These are phyloP conservation scores for Solanum ahanhuiri DNA, from an alignment of 257 asterid genomes.

Conservation along the genomic window DNA sequence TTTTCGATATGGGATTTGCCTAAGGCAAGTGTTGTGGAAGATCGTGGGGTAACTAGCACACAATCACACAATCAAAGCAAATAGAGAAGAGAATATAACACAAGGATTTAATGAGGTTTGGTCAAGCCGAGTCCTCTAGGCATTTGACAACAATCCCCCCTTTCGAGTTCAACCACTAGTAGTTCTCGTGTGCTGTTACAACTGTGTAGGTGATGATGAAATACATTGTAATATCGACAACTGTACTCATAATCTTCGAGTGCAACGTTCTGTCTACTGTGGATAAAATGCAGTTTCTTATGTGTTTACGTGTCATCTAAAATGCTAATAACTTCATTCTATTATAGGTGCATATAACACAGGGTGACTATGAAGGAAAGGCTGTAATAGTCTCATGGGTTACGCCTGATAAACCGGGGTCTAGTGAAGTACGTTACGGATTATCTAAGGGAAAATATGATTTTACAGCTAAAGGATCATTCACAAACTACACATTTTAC, in stretches of 20 bases:
- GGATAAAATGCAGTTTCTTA: background rate
- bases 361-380: constrained; percentile 94
- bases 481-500: constrained; percentile 65
- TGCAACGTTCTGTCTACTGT: background rate
- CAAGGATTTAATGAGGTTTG: background rate
- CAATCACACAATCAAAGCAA: background rate
- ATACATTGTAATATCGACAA: background rate
- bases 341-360: constrained; percentile 84
- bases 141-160: background rate
- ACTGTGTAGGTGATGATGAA: background rate
- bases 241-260: background rate
- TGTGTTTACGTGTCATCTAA: background rate
- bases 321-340: background rate
- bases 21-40: background rate
- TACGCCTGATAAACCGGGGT: constrained; percentile 65
- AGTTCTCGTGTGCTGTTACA: background rate
- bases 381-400: constrained; percentile 86
- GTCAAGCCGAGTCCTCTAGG: background rate
- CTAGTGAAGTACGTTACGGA: constrained; percentile 66
- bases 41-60: background rate
- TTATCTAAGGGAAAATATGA: constrained; percentile 56
- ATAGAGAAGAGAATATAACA: background rate
- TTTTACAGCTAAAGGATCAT: constrained; percentile 48
- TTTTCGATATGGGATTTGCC: background rate
- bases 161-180: background rate